These are phyloP conservation scores for Candida bentonensis DNA, from an alignment of 805 yeast genomes.

Conservation along the genomic window DNA sequence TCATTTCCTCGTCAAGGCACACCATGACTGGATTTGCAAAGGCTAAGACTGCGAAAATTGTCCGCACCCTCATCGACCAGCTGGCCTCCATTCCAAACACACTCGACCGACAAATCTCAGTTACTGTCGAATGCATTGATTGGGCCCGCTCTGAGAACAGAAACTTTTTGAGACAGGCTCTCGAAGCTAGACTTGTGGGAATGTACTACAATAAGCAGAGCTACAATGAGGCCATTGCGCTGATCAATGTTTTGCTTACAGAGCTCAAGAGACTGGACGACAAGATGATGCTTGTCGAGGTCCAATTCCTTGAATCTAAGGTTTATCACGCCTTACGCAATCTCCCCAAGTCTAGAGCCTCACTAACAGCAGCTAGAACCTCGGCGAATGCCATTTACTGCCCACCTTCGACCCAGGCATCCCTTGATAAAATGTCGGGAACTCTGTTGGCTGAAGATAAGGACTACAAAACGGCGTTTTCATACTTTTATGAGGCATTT, in stretches of 20 bases:
- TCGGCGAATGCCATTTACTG: constrained; percentile 95
- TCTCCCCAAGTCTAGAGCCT: constrained; percentile 79
- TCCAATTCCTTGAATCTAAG: constrained; percentile 80
- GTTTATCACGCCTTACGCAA: constrained; percentile 86
- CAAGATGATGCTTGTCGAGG: constrained; percentile 88
- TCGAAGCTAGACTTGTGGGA: constrained; percentile 71
- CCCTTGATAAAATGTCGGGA: constrained; percentile 89
- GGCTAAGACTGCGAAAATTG: constrained; percentile 87
- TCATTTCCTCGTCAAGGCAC: constrained; percentile 54
- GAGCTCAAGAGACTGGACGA: constrained; percentile 93
- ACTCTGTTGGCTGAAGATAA: constrained; percentile 91
- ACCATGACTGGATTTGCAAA: constrained; percentile 76
- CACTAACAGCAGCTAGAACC: constrained; percentile 89
- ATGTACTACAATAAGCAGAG: constrained; percentile 52
- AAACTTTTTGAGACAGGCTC: constrained; percentile 74
- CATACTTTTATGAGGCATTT: constrained; percentile 89
- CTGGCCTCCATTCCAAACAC: constrained; percentile 47
- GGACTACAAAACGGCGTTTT: constrained; percentile 90
- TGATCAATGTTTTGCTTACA: constrained; percentile 55
- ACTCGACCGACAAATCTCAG: constrained; percentile 54
- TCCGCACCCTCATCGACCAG: constrained; percentile 65
- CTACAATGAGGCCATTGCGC: constrained; percentile 55
- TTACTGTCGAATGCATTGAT: constrained; percentile 65
- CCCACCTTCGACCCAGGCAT: constrained; percentile 88
- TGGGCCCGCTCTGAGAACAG: constrained; percentile 82